These are phyloP conservation scores for Isabelozyma rhagii DNA, from an alignment of 805 yeast genomes.

Conservation along the genomic window DNA sequence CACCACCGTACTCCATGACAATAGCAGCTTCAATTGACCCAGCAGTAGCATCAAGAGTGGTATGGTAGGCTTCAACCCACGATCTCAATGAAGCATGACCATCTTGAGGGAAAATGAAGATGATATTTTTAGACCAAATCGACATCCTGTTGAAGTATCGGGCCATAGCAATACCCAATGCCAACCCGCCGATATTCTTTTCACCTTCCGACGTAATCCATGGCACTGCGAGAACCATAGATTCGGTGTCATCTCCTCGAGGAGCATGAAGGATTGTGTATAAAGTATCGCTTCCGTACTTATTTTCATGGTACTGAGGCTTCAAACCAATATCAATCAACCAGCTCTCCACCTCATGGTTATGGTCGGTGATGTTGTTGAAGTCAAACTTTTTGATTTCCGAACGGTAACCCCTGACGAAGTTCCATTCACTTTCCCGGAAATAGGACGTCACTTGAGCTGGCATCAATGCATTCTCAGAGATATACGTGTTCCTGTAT, in stretches of 20 bases:
- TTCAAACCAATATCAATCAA: conserved; percentile 70
- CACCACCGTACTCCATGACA: conserved; percentile 72
- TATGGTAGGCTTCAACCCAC: conserved; percentile 95
- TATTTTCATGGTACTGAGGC: conserved; percentile 40
- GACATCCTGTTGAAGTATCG: conserved; percentile 83
- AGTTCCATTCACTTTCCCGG: conserved; percentile 92
- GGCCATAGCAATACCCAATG: conserved; percentile 69
- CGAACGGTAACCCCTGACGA: conserved; percentile 77
- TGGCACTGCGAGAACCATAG: conserved; percentile 87
- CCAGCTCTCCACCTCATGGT: conserved; percentile 53
- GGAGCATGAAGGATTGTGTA: conserved; percentile 91
- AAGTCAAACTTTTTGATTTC: conserved; percentile 44
- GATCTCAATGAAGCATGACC: conserved; percentile 64
- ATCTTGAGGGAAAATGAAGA: conserved; percentile 77
- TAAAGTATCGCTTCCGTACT: conserved; percentile 46
- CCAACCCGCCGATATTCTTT: conserved; percentile 75
- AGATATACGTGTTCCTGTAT: conserved; percentile 76
- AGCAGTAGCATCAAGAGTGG: conserved; percentile 78
- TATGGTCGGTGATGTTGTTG: conserved; percentile 30
- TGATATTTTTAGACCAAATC: conserved; percentile 92
- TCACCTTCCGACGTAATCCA: conserved; percentile 69
- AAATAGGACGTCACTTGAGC: conserved; percentile 91
- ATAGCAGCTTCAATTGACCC: conserved; percentile 93
- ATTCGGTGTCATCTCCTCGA: conserved; percentile 93
- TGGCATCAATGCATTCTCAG: conserved; percentile 96